Evolutionary conservation across 306 rosid species (phyloP).

Genomic region (Medicago arabica): DNA sequence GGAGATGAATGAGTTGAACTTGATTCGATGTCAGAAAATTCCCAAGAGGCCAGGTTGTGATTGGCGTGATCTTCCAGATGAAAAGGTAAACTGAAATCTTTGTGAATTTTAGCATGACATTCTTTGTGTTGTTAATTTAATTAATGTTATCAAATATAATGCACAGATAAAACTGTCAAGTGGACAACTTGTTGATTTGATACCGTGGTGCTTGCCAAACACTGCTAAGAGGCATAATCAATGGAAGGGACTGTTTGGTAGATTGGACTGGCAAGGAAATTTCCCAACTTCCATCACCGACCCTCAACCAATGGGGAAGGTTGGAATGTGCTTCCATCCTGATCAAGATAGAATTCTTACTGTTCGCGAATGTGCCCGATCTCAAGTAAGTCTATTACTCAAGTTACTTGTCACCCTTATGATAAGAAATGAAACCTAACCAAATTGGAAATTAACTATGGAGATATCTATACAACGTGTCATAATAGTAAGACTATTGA

Average conservation of each 20-base stretch:
- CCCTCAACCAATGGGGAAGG: slow-evolving; percentile 99
- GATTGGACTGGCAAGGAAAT: slow-evolving; percentile 98
- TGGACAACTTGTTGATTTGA: slow-evolving; percentile 85
- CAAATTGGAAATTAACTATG: no score
- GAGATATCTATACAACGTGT: no score
- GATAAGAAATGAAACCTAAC: slow-evolving; percentile 9
- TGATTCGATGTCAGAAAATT: slow-evolving; percentile 82
- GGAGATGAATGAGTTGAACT: slow-evolving; percentile 94
- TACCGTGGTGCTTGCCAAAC: slow-evolving; percentile 99
- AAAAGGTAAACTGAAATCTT: slow-evolving; percentile 62
- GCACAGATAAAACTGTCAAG: slow-evolving; percentile 69
- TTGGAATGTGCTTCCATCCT: slow-evolving; percentile 99
- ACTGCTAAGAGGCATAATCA: slow-evolving; percentile 97
- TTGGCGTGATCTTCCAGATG: slow-evolving; percentile 95
- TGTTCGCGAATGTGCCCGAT: slow-evolving; percentile 95
- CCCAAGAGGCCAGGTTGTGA: slow-evolving; percentile 95
- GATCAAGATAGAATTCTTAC: slow-evolving; percentile 94
- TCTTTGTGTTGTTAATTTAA: slow-evolving; percentile 12
- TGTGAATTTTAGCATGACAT: not conserved
- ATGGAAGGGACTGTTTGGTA: slow-evolving; percentile 96
- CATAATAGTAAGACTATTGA: no score
- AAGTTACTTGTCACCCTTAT: slow-evolving; percentile 7
- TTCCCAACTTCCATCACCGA: slow-evolving; percentile 97
- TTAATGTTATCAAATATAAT: slow-evolving; percentile 35
- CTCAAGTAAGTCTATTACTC: slow-evolving; percentile 76